Evolutionary conservation across 2,329 filamentous ascomycete genomes (phyloP).

Genomic region (Arthroderma sp.): DNA sequence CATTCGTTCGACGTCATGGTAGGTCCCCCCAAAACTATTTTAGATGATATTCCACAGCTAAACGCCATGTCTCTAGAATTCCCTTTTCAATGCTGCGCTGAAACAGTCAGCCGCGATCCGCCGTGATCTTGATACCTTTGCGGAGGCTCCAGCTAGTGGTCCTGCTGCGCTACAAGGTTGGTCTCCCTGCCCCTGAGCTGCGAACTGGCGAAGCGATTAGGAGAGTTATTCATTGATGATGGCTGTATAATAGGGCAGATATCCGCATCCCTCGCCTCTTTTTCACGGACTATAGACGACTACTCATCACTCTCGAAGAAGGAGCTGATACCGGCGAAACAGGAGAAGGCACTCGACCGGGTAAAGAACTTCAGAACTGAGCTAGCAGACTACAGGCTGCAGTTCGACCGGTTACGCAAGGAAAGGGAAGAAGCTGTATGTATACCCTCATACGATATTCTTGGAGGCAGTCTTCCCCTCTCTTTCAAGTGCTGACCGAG

Average conservation of each 20-base stretch:
- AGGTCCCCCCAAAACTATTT: not conserved
- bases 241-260: constrained; percentile 49
- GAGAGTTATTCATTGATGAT: not conserved
- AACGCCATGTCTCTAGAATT: constrained; percentile 47
- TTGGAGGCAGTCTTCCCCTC: not conserved
- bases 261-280: constrained; percentile 65
- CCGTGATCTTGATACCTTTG: constrained; percentile 60
- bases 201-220: not conserved
- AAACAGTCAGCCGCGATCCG: constrained; percentile 74
- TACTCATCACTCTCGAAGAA: constrained; percentile 76
- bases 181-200: not conserved
- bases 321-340: constrained; percentile 81
- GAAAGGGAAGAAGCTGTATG: constrained; percentile 60
- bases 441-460: too few species aligned
- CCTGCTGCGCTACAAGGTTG: constrained; percentile 51
- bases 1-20: not conserved
- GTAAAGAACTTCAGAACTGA: constrained; percentile 76
- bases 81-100: constrained; percentile 72
- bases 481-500: not conserved
- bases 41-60: not conserved
- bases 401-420: constrained; percentile 65
- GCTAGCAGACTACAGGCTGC: constrained; percentile 63
- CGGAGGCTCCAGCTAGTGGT: constrained; percentile 45
- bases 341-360: constrained; percentile 77
- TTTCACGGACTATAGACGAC: constrained; percentile 83